These are phyloP conservation scores for Tricladium varicosporioides DNA, from an alignment of 2,329 filamentous ascomycete genomes.

Conservation along the genomic window DNA sequence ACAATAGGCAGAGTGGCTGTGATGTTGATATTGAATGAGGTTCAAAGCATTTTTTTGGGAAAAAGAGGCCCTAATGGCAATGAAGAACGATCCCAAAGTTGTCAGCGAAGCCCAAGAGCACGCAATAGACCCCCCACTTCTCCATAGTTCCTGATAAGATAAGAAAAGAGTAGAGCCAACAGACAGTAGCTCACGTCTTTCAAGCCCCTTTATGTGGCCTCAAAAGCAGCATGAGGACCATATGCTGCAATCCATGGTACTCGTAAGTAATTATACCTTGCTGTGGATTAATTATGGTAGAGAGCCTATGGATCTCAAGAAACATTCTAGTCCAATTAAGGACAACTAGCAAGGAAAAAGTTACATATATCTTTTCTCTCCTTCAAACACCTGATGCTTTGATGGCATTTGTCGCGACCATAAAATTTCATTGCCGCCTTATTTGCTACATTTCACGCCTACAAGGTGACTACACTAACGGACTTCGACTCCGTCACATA, in stretches of 20 bases:
- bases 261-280: neutral
- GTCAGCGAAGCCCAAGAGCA: neutral
- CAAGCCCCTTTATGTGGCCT: neutral
- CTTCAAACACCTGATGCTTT: neutral
- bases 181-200: neutral
- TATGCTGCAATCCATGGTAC: neutral
- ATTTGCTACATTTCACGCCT: neutral
- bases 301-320: too few species aligned
- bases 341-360: too few species aligned
- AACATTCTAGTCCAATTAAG: too few species aligned
- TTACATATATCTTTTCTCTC: too few species aligned
- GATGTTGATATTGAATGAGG: neutral
- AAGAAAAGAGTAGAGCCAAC: too few species aligned
- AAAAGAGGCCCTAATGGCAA: neutral
- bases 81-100: neutral
- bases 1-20: neutral
- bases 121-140: neutral
- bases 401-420: neutral
- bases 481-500: neutral
- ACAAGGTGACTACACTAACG: neutral
- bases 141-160: neutral
- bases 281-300: too few species aligned
- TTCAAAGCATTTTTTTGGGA: neutral
- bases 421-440: neutral
- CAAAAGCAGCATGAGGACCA: neutral